These are phyloP conservation scores for Hyphodiscus hymeniophilus DNA, from an alignment of 495 filamentous ascomycete species.

Conservation along the genomic window DNA sequence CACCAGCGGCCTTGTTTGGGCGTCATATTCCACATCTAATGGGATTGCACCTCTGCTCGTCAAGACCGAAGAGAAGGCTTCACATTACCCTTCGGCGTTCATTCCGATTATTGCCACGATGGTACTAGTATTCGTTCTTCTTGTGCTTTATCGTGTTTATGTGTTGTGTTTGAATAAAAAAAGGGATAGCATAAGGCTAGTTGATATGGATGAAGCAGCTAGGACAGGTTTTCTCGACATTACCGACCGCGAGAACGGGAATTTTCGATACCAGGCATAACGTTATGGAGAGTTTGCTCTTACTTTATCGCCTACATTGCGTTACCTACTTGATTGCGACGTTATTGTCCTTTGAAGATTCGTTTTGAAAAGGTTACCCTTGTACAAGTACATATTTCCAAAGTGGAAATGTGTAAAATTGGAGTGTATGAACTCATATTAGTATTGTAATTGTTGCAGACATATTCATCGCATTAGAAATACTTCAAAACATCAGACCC, in stretches of 20 bases:
- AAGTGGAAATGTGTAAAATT: too few relatives aligned
- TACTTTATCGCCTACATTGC: too few relatives aligned
- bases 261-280: slow-evolving; percentile 15
- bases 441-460: too few relatives aligned
- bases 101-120: slow-evolving; percentile 39
- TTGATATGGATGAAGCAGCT: slow-evolving; percentile 30
- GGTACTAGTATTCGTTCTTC: slow-evolving; percentile 26
- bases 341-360: too few relatives aligned
- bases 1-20: slow-evolving; percentile 42
- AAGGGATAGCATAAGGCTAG: slow-evolving; percentile 23
- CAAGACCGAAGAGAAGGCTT: slow-evolving; percentile 47
- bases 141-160: neutral
- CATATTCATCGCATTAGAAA: too few relatives aligned
- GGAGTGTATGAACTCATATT: too few relatives aligned
- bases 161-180: neutral
- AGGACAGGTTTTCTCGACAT: slow-evolving; percentile 42
- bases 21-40: slow-evolving; percentile 49
- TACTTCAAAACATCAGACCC: too few relatives aligned
- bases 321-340: too few relatives aligned
- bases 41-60: slow-evolving; percentile 57
- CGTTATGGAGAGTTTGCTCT: too few relatives aligned
- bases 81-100: slow-evolving; percentile 51
- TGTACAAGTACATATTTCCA: too few relatives aligned
- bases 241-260: slow-evolving; percentile 19
- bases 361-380: too few relatives aligned